Evolutionary conservation across 2,329 filamentous ascomycete genomes (phyloP).

Genomic region (Immersiporthe knoxdaviesiana): DNA sequence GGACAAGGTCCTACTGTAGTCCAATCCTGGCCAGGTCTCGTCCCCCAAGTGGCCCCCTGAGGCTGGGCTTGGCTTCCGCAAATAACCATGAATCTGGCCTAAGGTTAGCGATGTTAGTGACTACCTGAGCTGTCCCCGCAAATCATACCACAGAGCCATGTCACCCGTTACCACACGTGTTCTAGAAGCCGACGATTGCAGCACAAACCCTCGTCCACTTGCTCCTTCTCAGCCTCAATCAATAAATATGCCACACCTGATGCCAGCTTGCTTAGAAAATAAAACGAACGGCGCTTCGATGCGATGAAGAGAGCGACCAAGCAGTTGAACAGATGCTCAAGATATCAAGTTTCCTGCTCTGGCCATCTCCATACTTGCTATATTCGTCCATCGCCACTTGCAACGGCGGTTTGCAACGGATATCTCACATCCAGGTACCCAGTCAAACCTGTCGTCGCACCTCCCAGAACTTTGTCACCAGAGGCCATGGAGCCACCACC

Average conservation of each 20-base stretch:
- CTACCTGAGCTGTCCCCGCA: background rate
- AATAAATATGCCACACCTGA: background rate
- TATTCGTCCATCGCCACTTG: background rate
- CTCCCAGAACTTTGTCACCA: background rate
- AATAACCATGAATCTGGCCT: background rate
- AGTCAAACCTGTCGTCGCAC: too few species aligned
- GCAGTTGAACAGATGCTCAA: background rate
- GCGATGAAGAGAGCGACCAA: background rate
- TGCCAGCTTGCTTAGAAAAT: background rate
- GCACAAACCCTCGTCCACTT: background rate
- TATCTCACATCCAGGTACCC: background rate
- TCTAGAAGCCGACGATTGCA: background rate
- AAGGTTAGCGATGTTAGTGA: background rate
- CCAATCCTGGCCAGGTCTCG: background rate
- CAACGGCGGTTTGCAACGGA: background rate
- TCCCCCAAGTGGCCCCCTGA: constrained; percentile 6
- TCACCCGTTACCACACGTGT: background rate
- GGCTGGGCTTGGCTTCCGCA: background rate
- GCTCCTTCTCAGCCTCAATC: background rate
- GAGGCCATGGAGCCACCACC: constrained; percentile 22
- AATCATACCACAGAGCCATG: background rate
- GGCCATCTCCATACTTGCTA: background rate
- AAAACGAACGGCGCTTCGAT: background rate
- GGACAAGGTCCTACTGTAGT: background rate
- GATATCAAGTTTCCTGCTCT: background rate